Percentiles rank a stretch among this genome's conserved stretches.
Evolutionary conservation across 768 basidiomycete genomes (phyloP).

Genomic region (Dioszegia hungarica): DNA sequence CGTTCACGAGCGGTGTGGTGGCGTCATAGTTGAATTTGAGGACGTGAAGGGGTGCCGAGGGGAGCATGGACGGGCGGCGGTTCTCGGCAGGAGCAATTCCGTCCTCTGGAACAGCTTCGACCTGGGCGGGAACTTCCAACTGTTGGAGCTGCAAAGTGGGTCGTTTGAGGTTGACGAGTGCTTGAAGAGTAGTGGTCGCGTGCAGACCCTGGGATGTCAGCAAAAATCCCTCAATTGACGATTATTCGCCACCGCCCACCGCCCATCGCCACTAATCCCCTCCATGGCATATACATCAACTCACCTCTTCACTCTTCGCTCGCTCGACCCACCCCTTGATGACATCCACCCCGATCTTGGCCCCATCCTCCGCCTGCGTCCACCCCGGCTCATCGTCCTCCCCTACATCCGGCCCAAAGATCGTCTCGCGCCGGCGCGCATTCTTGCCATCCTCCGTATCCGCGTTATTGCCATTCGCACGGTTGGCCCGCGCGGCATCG

Average conservation of each 20-base stretch:
- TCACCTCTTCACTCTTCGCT: constrained; percentile 73
- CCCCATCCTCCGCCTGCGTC: constrained; percentile 45
- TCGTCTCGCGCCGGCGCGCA: constrained; percentile 64
- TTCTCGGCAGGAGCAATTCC: constrained; percentile 55
- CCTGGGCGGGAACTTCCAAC: constrained; percentile 17
- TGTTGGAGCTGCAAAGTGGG: constrained; percentile 67
- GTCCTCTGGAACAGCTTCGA: constrained; percentile 4
- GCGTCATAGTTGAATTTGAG: constrained; percentile 91
- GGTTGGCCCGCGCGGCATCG: constrained; percentile 20
- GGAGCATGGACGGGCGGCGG: constrained; percentile 39
- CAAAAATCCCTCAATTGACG: no score
- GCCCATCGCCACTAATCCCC: background rate
- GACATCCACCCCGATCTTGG: constrained; percentile 69
- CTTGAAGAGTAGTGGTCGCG: constrained; percentile 88
- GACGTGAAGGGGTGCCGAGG: constrained; percentile 63
- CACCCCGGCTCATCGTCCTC: constrained; percentile 56
- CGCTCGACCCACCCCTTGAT: constrained; percentile 73
- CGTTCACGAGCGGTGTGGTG: constrained; percentile 75
- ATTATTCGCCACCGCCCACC: background rate
- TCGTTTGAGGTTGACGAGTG: constrained; percentile 87
- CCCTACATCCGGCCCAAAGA: constrained; percentile 90
- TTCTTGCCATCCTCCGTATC: constrained; percentile 18
- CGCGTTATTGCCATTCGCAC: background rate
- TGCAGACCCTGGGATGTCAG: constrained; percentile 59
- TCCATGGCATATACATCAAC: constrained; percentile 23